Base-by-base conservation (phyloP, 225 moss, liverwort and hornwort species). In the Neckera pumila region DNA sequence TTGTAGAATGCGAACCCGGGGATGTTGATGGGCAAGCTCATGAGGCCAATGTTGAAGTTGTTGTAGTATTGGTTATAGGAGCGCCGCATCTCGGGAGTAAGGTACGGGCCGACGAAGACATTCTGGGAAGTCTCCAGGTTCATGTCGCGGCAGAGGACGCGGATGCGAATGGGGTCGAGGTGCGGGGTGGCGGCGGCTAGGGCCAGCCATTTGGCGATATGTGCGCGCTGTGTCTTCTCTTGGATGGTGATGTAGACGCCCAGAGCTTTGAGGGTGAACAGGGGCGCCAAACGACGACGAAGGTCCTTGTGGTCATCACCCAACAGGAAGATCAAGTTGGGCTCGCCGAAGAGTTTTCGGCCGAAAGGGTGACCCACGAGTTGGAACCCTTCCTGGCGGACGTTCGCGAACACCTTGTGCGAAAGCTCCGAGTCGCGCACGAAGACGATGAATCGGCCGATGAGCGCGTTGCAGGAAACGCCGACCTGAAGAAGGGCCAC, bases 71-170 rank as follows among this genome's bases (percentile, higher is more conserved):
- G 40, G 64, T 86, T 90, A 74, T 96, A 97, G 38, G 86, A 76
- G 23, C 67, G 38, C 2, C 96, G 92, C 31, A 93, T 90, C 73
- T 89, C 87, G 5, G 83, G 89, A 21, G 96, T 90, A n/a, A 98
- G 89, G 71, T 99, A 94, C 11, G 97, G 96, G 3, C 99, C 99
- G 12, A 92, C 97, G 89, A 99, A 99, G 38, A 95, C 94, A 33
- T 89, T 94, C 93, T 99, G 97, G 0, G 99, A 99, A 2, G 99
- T 99, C 74, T 94, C 97, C 88, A 99, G 78, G 86, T 99, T 99
- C 93, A 99, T 88, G 79, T 97, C 96, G 82, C 99, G 91, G 51
- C 95, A 86, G 8, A 96, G 94, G 21, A 90, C 58, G 22, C 97
- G 94, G 80, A 96, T 78, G 60, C 92, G 93, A 25, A 90, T 70